These are phyloP conservation scores for Actinomortierella wolfii DNA, from an alignment of 371 early-diverging fungal species.

Conservation along the genomic window DNA sequence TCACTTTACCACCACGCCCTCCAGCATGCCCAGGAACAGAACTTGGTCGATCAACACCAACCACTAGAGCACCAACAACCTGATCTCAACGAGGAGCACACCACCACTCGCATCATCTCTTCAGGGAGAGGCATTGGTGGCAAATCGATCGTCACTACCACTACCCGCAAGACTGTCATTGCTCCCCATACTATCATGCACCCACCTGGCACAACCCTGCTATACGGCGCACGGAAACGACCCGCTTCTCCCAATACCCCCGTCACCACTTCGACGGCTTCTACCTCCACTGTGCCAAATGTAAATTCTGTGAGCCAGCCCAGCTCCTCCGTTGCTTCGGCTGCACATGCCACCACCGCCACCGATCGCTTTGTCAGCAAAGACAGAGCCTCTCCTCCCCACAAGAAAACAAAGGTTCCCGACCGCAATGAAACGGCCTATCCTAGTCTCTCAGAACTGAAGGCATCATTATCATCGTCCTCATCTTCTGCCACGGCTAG, in stretches of 20 bases:
- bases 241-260: slow-evolving; percentile 49
- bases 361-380: background rate
- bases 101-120: slow-evolving; percentile 17
- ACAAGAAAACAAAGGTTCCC: slow-evolving; percentile 43
- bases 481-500: background rate
- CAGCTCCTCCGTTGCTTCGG: background rate
- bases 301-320: background rate
- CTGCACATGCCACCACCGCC: background rate
- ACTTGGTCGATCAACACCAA: background rate
- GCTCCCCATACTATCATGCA: slow-evolving; percentile 17
- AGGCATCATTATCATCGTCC: background rate
- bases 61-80: slow-evolving; percentile 4
- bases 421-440: background rate
- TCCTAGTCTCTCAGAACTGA: no score
- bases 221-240: slow-evolving; percentile 46
- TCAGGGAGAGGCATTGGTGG: slow-evolving; percentile 24
- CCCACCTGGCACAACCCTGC: slow-evolving; percentile 13
- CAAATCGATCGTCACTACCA: slow-evolving; percentile 27
- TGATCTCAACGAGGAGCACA: slow-evolving; percentile 4
- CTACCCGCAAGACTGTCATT: slow-evolving; percentile 28
- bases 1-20: no score
- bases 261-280: slow-evolving; percentile 32
- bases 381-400: slow-evolving; percentile 37
- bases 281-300: slow-evolving; percentile 15
- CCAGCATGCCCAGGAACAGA: no score